Evolutionary conservation across 1,284 basidiomycete species (phyloP).

Genomic region (Sphagnurus paluster): DNA sequence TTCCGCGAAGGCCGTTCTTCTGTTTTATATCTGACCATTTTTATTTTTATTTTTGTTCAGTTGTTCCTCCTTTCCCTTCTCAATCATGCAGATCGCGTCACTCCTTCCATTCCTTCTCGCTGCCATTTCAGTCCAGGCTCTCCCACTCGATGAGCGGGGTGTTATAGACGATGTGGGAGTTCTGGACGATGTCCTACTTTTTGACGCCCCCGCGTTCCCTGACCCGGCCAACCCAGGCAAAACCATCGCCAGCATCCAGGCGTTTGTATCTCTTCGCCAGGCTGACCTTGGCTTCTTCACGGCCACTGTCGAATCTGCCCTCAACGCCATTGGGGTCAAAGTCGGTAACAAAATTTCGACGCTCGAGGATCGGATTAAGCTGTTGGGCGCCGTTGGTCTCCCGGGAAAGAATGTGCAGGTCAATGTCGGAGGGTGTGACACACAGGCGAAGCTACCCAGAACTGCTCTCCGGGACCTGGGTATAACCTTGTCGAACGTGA

Average conservation of each 20-base stretch:
- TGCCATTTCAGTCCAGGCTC: conserved; percentile 9
- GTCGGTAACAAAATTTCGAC: conserved; percentile 27
- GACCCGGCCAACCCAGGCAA: conserved; percentile 29
- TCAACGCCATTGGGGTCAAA: conserved; percentile 30
- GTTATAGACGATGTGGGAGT: conserved; percentile 18
- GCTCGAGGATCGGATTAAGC: conserved; percentile 30
- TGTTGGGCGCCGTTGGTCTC: conserved; percentile 34
- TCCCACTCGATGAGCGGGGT: conserved; percentile 13
- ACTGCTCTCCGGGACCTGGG: conserved; percentile 32
- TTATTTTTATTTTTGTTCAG: not conserved
- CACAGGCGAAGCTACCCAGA: conserved; percentile 20
- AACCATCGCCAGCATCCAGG: conserved; percentile 31
- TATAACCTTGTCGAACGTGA: conserved; percentile 30
- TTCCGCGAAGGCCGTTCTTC: conserved; percentile 2
- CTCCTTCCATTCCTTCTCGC: conserved; percentile 3
- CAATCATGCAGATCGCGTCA: not conserved
- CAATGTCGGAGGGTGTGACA: conserved; percentile 30
- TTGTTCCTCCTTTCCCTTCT: not conserved
- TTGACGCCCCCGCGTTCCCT: conserved; percentile 37
- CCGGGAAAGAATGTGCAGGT: conserved; percentile 31
- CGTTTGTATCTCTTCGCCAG: conserved; percentile 35
- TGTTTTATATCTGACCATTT: not conserved
- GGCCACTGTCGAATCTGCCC: conserved; percentile 18
- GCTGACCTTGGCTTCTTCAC: conserved; percentile 26
- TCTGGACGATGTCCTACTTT: conserved; percentile 34